Percentiles rank a stretch among this genome's conserved stretches.
phyloP scores from a whole-genome alignment of 176 grass and related monocot genomes.

The Secale cereale region DNA sequence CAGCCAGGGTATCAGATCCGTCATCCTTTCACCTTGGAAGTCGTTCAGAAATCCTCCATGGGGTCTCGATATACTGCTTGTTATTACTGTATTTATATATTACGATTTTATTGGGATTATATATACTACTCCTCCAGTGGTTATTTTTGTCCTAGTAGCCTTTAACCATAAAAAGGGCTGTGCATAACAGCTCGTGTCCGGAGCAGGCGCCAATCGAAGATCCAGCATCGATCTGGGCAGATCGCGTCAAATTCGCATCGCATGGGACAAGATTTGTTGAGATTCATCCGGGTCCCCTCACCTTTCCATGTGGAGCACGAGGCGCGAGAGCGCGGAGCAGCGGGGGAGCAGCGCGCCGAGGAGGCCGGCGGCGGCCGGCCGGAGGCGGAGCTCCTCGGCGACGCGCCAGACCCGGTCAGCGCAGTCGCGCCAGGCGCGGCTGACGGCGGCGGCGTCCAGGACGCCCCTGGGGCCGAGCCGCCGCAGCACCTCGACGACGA shows the following conservation, averaged over 20 bases:
- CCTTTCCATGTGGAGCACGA: conserved; percentile 77
- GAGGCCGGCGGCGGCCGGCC: conserved; percentile 33
- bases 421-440: conserved; percentile 76
- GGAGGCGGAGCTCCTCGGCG: conserved; percentile 76
- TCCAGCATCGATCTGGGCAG: conserved; percentile 13
- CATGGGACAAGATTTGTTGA: not conserved
- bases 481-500: conserved; percentile 40
- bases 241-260: not conserved
- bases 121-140: not conserved
- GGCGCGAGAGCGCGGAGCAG: conserved; percentile 49
- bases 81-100: not conserved
- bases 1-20: not conserved
- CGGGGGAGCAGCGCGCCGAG: conserved; percentile 63
- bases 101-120: not conserved
- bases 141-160: not conserved
- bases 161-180: not conserved
- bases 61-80: not conserved
- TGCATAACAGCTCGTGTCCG: not conserved
- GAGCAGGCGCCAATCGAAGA: conserved; percentile 4
- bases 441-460: conserved; percentile 56
- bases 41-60: not conserved
- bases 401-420: conserved; percentile 63
- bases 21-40: not conserved
- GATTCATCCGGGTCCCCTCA: conserved; percentile 31
- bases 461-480: conserved; percentile 45